Evolutionary conservation across 2,329 filamentous ascomycete species (phyloP).

Genomic region (Pseudogymnoascus sp.): DNA sequence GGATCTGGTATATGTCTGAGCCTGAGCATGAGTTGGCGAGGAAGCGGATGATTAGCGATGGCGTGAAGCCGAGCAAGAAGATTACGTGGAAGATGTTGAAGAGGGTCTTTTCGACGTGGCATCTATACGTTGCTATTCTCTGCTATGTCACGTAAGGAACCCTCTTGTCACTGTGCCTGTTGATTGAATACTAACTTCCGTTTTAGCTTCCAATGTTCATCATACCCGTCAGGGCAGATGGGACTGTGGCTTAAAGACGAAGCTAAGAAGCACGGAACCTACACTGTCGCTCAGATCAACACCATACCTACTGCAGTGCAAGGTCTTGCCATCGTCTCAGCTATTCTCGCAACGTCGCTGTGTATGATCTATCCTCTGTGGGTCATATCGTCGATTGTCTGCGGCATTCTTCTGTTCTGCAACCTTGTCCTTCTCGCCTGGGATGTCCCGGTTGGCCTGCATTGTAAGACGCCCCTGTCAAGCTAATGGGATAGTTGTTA

Average conservation of each 20-base stretch:
- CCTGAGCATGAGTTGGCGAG: conserved; percentile 19
- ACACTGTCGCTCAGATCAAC: conserved; percentile 27
- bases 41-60: conserved; percentile 18
- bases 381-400: conserved; percentile 24
- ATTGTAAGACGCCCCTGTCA: conserved; percentile 15
- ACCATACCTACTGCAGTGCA: conserved; percentile 21
- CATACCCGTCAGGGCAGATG: conserved; percentile 20
- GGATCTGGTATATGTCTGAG: conserved; percentile 19
- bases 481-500: background rate
- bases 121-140: conserved; percentile 24
- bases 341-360: conserved; percentile 24
- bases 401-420: conserved; percentile 20
- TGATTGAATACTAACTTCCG: background rate
- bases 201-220: conserved; percentile 11
- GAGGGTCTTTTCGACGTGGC: conserved; percentile 26
- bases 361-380: conserved; percentile 31
- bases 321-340: conserved; percentile 23
- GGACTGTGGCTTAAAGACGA: conserved; percentile 31
- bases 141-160: conserved; percentile 21
- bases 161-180: background rate
- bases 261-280: conserved; percentile 21
- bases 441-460: conserved; percentile 22
- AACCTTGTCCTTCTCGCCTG: conserved; percentile 24
- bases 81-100: conserved; percentile 21
- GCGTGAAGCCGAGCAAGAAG: conserved; percentile 13